These are phyloP conservation scores for Leptographium wingfieldii DNA, from an alignment of 2,329 filamentous ascomycete species.

Conservation along the genomic window DNA sequence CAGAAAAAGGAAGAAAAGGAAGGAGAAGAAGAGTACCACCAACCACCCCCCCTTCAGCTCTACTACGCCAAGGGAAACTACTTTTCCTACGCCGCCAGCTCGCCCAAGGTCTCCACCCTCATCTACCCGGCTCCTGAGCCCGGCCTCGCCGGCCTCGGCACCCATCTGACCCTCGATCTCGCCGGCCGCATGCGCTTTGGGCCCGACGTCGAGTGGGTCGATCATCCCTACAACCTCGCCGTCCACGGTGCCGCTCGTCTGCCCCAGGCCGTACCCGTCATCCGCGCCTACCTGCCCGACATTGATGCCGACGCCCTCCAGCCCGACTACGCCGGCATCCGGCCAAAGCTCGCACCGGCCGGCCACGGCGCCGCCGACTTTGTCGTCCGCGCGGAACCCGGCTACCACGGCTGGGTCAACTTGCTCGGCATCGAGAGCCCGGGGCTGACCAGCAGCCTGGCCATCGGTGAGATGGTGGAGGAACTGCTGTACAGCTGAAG, in stretches of 20 bases:
- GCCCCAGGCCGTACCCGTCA: slow-evolving; percentile 56
- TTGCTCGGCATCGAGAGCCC: slow-evolving; percentile 88
- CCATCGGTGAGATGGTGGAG: slow-evolving; percentile 67
- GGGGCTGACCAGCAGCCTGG: slow-evolving; percentile 74
- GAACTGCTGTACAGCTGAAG: slow-evolving; percentile 29
- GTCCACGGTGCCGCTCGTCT: slow-evolving; percentile 50
- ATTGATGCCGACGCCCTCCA: slow-evolving; percentile 53
- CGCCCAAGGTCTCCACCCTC: slow-evolving; percentile 55
- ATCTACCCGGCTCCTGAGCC: slow-evolving; percentile 81
- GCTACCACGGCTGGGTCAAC: slow-evolving; percentile 75
- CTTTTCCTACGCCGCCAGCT: slow-evolving; percentile 63
- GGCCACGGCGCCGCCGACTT: slow-evolving; percentile 73
- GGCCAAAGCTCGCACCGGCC: slow-evolving; percentile 56
- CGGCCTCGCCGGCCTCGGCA: slow-evolving; percentile 74
- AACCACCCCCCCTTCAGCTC: slow-evolving; percentile 31
- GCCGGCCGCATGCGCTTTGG: slow-evolving; percentile 77
- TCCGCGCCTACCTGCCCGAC: slow-evolving; percentile 64
- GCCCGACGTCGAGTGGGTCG: slow-evolving; percentile 90
- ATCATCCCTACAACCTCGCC: slow-evolving; percentile 53
- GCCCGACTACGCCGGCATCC: slow-evolving; percentile 82
- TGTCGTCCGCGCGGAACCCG: slow-evolving; percentile 62
- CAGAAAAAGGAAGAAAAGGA: no score
- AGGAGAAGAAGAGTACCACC: neutral
- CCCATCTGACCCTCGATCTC: slow-evolving; percentile 86
- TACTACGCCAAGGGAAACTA: slow-evolving; percentile 94